Evolutionary conservation across 106 monocot species (phyloP).

Genomic region (Iris macrosiphon): DNA sequence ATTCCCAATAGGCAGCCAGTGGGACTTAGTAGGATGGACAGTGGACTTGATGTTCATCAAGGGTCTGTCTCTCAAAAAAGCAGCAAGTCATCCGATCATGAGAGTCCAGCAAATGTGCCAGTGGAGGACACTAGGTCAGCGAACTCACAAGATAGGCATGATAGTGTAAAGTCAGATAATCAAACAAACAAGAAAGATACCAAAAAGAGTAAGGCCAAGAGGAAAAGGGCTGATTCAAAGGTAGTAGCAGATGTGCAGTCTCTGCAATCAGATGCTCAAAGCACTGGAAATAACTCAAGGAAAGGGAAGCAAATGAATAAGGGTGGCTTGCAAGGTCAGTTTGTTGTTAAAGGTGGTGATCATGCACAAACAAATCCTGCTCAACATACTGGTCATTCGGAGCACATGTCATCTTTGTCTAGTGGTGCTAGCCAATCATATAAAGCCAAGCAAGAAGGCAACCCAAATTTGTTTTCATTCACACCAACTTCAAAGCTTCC

Average conservation of each 20-base stretch:
- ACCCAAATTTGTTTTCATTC: conserved; percentile 23
- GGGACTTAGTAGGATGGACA: conserved; percentile 31
- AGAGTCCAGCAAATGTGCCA: conserved; percentile 59
- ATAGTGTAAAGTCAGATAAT: conserved; percentile 50
- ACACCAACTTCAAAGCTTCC: conserved; percentile 28
- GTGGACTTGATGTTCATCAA: conserved; percentile 42
- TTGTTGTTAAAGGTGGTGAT: conserved; percentile 30
- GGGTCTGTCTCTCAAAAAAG: conserved; percentile 57
- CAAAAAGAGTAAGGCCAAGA: conserved; percentile 50
- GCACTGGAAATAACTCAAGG: conserved; percentile 39
- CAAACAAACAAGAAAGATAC: conserved; percentile 39
- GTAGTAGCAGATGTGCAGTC: conserved; percentile 31
- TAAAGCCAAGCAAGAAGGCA: conserved; percentile 34
- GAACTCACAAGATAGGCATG: conserved; percentile 76
- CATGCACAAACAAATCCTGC: conserved; percentile 24
- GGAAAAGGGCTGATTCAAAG: conserved; percentile 81
- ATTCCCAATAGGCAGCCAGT: conserved; percentile 18
- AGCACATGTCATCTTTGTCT: conserved; percentile 23
- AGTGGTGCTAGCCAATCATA: conserved; percentile 22
- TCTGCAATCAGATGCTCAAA: conserved; percentile 43
- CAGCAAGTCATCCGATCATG: conserved; percentile 57
- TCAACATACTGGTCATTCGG: conserved; percentile 12
- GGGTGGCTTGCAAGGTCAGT: conserved; percentile 32
- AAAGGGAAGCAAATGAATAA: conserved; percentile 60
- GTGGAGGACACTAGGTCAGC: conserved; percentile 75